Evolutionary conservation across 2,329 filamentous ascomycete genomes (phyloP).

Genomic region (Nemania serpens): DNA sequence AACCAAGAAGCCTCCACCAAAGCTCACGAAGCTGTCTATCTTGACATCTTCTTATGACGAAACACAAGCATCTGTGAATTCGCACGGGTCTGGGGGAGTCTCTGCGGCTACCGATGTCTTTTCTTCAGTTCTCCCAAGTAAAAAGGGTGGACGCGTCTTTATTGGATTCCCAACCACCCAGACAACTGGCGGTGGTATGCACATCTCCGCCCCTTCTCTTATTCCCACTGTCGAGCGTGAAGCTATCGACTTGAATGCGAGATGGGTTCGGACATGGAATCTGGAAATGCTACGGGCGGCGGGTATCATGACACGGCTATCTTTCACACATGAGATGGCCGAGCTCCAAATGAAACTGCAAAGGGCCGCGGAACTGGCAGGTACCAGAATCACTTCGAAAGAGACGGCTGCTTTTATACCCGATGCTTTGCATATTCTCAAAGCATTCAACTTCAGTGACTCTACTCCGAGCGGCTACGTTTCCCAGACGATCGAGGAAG

Average conservation of each 20-base stretch:
- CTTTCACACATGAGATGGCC: conserved; percentile 85
- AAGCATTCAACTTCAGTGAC: conserved; percentile 85
- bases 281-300: conserved; percentile 88
- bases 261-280: conserved; percentile 95
- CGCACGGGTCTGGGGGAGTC: conserved; percentile 48
- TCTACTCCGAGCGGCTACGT: conserved; percentile 88
- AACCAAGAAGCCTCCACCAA: conserved; percentile 95
- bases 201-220: conserved; percentile 93
- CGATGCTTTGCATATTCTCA: conserved; percentile 79
- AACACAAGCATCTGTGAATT: conserved; percentile 66
- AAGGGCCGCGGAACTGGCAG: conserved; percentile 48
- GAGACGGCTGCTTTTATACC: conserved; percentile 72
- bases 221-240: conserved; percentile 98
- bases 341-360: conserved; percentile 68
- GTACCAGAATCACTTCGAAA: conserved; percentile 62
- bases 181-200: conserved; percentile 90
- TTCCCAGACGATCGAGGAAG: conserved; percentile 86
- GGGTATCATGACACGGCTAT: conserved; percentile 86
- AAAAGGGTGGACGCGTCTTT: conserved; percentile 85
- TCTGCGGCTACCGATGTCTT: conserved; percentile 78
- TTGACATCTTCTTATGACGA: conserved; percentile 92
- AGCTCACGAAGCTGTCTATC: conserved; percentile 81
- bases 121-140: conserved; percentile 84
- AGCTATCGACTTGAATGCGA: conserved; percentile 93
- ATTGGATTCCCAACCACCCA: conserved; percentile 98